Conservation (phyloP, 352 stramenopile genomes). For the Pythium coloratum region DNA sequence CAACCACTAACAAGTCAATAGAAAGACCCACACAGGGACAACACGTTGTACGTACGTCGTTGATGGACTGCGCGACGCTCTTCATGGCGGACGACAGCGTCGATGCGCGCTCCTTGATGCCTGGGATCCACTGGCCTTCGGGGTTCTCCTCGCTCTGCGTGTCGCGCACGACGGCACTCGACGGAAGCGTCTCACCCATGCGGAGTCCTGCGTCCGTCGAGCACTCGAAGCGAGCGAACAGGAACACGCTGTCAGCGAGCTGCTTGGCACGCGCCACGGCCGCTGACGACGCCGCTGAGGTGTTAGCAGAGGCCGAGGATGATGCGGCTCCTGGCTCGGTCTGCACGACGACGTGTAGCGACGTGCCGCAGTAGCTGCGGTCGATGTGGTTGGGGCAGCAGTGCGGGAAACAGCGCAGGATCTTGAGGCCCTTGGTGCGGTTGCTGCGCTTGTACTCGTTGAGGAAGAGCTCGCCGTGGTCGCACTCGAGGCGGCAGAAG, state of each 20-base stretch:
- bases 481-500: constrained; percentile 65
- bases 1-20: not conserved
- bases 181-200: constrained; percentile 46
- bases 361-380: constrained; percentile 34
- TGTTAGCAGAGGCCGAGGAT: constrained; percentile 1
- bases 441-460: constrained; percentile 75
- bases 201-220: constrained; percentile 31
- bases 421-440: constrained; percentile 73
- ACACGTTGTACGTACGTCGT: constrained; percentile 9
- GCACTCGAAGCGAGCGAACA: constrained; percentile 41
- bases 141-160: constrained; percentile 59
- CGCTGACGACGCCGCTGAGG: not conserved
- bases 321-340: constrained; percentile 5
- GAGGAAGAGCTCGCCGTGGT: constrained; percentile 64
- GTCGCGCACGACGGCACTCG: constrained; percentile 33
- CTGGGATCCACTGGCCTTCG: constrained; percentile 59
- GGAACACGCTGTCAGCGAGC: constrained; percentile 23
- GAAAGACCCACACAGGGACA: not conserved
- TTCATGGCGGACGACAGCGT: constrained; percentile 26
- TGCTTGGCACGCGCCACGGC: constrained; percentile 7
- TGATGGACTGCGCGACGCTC: constrained; percentile 18
- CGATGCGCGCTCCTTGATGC: constrained; percentile 44
- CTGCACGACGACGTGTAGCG: constrained; percentile 33
- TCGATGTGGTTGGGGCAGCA: constrained; percentile 30
- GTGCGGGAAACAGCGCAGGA: constrained; percentile 44